Percentiles rank a stretch among this genome's conserved stretches.
Conservation (phyloP, 2,329 filamentous ascomycete genomes). For the Lachnum nothofagi region DNA sequence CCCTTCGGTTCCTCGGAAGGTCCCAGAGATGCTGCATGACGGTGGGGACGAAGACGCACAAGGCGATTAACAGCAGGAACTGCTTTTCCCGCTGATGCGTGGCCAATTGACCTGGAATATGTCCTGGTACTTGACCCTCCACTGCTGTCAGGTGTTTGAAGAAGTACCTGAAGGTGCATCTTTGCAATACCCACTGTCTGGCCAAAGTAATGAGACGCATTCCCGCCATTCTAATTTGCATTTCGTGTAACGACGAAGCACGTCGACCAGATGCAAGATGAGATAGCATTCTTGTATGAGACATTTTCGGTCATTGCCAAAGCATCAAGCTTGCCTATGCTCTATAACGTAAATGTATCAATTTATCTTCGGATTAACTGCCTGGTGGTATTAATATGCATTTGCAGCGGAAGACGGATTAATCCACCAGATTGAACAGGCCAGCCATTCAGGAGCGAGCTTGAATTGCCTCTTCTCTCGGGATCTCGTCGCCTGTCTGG, state of each 20-base stretch:
- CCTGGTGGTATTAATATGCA: conserved; percentile 20
- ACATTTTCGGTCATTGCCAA: conserved; percentile 6
- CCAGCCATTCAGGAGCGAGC: conserved; percentile 13
- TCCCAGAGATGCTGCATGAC: conserved; percentile 16
- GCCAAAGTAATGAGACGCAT: conserved; percentile 1
- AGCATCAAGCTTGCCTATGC: not conserved
- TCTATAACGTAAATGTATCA: not conserved
- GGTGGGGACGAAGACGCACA: conserved; percentile 14
- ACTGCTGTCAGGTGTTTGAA: not conserved
- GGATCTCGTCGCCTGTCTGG: conserved; percentile 5
- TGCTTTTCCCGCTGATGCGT: conserved; percentile 20
- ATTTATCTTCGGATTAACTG: conserved; percentile 16
- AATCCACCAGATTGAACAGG: conserved; percentile 14
- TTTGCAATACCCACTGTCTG: not conserved
- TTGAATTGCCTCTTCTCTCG: conserved; percentile 22
- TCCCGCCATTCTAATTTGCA: conserved; percentile 6
- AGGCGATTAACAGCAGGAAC: conserved; percentile 6
- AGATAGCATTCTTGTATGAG: conserved; percentile 2
- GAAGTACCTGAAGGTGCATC: not conserved
- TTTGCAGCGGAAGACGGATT: conserved; percentile 24
- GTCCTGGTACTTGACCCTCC: conserved; percentile 3
- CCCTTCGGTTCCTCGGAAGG: conserved; percentile 18
- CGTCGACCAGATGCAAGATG: conserved; percentile 3
- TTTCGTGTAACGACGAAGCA: conserved; percentile 9
- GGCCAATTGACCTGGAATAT: conserved; percentile 16